Percentiles rank a stretch among this genome's conserved stretches.
Conservation (phyloP, 2,329 filamentous ascomycete species). For the Talaromyces verruculosus region DNA sequence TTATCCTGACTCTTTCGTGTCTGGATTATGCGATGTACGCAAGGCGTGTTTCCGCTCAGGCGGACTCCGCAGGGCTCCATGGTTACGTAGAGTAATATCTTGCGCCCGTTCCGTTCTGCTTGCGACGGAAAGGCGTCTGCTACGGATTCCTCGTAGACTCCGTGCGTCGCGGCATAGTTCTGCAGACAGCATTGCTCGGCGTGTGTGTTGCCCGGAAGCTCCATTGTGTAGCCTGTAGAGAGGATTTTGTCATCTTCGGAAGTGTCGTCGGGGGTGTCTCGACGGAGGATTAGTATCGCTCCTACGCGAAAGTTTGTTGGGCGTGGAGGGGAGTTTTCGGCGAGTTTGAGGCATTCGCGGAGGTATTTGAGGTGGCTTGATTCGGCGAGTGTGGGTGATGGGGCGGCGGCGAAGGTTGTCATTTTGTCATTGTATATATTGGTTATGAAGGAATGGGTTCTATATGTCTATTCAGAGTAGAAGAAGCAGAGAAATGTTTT, state of each 20-base stretch:
- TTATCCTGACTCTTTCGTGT: conserved; percentile 49
- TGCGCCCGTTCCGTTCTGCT: conserved; percentile 22
- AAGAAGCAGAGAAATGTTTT: not conserved
- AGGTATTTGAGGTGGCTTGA: conserved; percentile 56
- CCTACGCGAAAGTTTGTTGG: conserved; percentile 93
- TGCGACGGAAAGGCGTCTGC: conserved; percentile 42
- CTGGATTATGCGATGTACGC: conserved; percentile 73
- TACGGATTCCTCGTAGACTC: conserved; percentile 37
- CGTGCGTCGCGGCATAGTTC: conserved; percentile 55
- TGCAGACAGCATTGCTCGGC: conserved; percentile 89
- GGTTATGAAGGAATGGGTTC: not conserved
- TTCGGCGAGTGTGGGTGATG: conserved; percentile 21
- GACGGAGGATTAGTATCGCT: conserved; percentile 68
- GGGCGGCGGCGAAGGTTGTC: conserved; percentile 22
- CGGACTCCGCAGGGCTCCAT: conserved; percentile 62
- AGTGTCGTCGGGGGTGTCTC: conserved; percentile 27
- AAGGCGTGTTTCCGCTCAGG: conserved; percentile 49
- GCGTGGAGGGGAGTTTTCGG: conserved; percentile 75
- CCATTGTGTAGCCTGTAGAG: conserved; percentile 84
- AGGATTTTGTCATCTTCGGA: conserved; percentile 56
- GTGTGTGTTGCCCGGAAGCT: conserved; percentile 89
- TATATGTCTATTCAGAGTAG: too few relatives aligned
- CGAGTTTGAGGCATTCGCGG: conserved; percentile 70
- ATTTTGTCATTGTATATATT: conserved; percentile 21
- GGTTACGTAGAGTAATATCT: conserved; percentile 77